Base-by-base conservation (phyloP, 2,329 filamentous ascomycete species). In the Trichocomaceae sp. region DNA sequence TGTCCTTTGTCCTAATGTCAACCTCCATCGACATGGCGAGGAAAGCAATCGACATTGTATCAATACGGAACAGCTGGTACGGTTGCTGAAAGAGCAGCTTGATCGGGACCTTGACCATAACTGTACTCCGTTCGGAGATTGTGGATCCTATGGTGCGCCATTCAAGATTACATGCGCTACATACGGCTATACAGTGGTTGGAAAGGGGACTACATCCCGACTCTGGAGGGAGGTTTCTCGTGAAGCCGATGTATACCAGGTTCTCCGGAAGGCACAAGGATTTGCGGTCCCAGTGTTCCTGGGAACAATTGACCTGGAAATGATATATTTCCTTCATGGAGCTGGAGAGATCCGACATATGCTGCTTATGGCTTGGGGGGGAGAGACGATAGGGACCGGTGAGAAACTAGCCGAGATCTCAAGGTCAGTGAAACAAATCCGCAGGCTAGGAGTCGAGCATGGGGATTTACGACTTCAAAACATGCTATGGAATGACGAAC, bases 281-380 rank as follows among this genome's bases (percentile, higher is more conserved):
- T 63, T 60, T 23, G 62, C 62, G 2, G 58, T 69, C n/a, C 64
- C 64, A 13, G 61, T 69, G 1, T 69, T 56, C n/a, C 33, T 56
- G 17, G 47, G 41, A 37, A 23, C 54, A 64, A 64, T 69, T 42
- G 54, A 67, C 47, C 37, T 67, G 52, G 55, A 45, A 2, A 50
- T 59, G 33, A 47, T 17, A 17, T 48, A 41, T 4, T 69, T 68
- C 47, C 59, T 68, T 5, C 54, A 69, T 56, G 60, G 63, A 1
- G 61, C 60, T 49, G 60, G 63, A 26, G 42, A 61, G 31, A 68
- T 68, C 47, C 60, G 59, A 5, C 60, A 69, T 53, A 68, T 68
- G 61, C 60, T 69, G 2, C 55, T 69, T 0, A 68, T 69, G 63
- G 63, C 23, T 31, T 69, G 61, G 64, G 64, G 59, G 9, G 61